phyloP scores from a whole-genome alignment of 2,329 filamentous ascomycete species.

The Fusarium sp. region DNA sequence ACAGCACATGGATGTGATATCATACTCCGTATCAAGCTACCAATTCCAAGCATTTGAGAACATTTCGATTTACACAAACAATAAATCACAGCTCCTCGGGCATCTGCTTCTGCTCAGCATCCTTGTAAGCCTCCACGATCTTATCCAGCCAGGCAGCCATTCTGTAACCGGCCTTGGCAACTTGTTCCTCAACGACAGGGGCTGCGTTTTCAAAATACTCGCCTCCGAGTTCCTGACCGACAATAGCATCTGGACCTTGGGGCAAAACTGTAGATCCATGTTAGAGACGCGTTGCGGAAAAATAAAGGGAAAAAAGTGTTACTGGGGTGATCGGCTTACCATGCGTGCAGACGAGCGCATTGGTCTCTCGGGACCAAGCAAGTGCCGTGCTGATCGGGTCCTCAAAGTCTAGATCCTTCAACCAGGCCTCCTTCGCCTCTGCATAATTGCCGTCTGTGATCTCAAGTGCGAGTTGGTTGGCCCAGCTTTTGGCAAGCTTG shows the following conservation, averaged over 20 bases:
- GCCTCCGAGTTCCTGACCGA: constrained; percentile 70
- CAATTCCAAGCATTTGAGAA: not conserved
- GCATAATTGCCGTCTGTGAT: constrained; percentile 70
- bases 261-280: constrained; percentile 66
- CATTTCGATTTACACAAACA: not conserved
- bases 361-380: constrained; percentile 73
- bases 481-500: constrained; percentile 67
- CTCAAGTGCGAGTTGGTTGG: constrained; percentile 65
- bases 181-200: constrained; percentile 73
- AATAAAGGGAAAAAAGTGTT: not conserved
- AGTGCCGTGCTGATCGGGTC: constrained; percentile 69
- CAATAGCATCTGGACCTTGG: constrained; percentile 69
- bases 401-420: constrained; percentile 67
- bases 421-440: constrained; percentile 65
- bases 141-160: constrained; percentile 76
- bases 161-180: constrained; percentile 77
- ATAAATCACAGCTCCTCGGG: constrained; percentile 50
- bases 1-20: not conserved
- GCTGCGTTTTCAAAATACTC: constrained; percentile 74
- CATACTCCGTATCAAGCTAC: not conserved
- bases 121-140: constrained; percentile 62
- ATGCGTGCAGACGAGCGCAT: constrained; percentile 72
- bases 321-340: constrained; percentile 58
- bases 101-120: constrained; percentile 41
- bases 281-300: constrained; percentile 33